Conservation (phyloP, 2,329 filamentous ascomycete species). For the Penicillium janthinellum region DNA sequence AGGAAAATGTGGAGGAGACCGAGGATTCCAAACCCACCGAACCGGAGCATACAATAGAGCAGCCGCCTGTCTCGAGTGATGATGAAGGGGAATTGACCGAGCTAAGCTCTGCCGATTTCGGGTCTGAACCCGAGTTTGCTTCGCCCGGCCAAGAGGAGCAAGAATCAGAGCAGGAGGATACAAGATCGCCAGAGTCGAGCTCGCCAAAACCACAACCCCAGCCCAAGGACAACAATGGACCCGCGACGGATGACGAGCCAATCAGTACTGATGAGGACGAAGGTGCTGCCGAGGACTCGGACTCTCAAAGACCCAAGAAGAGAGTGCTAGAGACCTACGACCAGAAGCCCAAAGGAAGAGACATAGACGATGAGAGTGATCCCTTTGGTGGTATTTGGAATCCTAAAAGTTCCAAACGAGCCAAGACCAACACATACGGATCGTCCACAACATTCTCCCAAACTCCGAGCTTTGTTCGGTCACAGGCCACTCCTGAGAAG, state of each 20-base stretch:
- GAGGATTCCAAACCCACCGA: background rate
- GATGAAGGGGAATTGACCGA: background rate
- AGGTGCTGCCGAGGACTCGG: slow-evolving; percentile 10
- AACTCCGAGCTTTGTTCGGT: slow-evolving; percentile 18
- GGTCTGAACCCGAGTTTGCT: background rate
- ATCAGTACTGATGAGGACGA: slow-evolving; percentile 39
- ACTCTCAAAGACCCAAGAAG: slow-evolving; percentile 8
- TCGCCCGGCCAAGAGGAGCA: background rate
- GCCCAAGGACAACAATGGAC: slow-evolving; percentile 15
- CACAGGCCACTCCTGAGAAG: slow-evolving; percentile 11
- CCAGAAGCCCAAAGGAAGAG: slow-evolving; percentile 25
- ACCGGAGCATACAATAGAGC: background rate
- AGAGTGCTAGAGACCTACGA: slow-evolving; percentile 21
- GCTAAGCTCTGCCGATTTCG: background rate
- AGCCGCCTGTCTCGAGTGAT: background rate
- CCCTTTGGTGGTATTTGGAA: slow-evolving; percentile 3
- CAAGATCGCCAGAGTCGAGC: background rate
- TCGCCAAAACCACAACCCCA: background rate
- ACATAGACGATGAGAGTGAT: slow-evolving; percentile 13
- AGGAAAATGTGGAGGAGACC: slow-evolving; percentile 3
- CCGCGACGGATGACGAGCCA: slow-evolving; percentile 40
- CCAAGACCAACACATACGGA: slow-evolving; percentile 20
- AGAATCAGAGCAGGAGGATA: background rate
- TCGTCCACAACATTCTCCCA: slow-evolving; percentile 20
- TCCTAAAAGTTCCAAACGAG: slow-evolving; percentile 24